phyloP scores from a whole-genome alignment of 306 rosid species.

The Citrullus mucosospermus region DNA sequence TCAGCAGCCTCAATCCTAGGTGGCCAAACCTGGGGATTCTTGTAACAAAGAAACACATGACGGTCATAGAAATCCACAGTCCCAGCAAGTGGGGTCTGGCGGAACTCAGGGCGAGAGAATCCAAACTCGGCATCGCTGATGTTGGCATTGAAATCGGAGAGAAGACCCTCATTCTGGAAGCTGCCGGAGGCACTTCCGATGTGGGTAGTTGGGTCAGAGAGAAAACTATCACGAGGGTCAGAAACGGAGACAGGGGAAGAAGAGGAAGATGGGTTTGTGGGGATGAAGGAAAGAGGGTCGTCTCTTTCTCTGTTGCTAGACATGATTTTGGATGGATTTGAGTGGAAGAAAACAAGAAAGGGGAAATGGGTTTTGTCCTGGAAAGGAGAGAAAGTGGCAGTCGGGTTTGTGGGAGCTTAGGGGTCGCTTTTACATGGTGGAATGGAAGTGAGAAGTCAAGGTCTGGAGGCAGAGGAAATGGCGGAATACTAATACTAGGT shows the following conservation, averaged over 20 bases:
- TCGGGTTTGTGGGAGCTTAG: no score
- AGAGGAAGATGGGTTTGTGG: conserved; percentile 46
- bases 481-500: neutral
- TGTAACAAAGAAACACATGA: conserved; percentile 78
- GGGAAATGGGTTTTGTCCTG: neutral
- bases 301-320: conserved; percentile 49
- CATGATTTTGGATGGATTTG: conserved; percentile 10
- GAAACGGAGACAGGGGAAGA: conserved; percentile 75
- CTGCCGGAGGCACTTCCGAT: conserved; percentile 68
- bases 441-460: neutral
- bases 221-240: conserved; percentile 59
- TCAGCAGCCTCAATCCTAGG: conserved; percentile 89
- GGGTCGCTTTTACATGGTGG: neutral
- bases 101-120: conserved; percentile 50
- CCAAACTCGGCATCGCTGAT: conserved; percentile 55
- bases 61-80: conserved; percentile 69
- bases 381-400: neutral
- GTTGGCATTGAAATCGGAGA: conserved; percentile 10
- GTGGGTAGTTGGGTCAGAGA: conserved; percentile 46
- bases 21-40: conserved; percentile 81
- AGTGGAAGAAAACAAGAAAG: no score
- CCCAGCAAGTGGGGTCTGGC: conserved; percentile 49
- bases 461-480: neutral
- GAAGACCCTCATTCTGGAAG: conserved; percentile 68
- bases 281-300: conserved; percentile 38